Evolutionary conservation across 1,284 basidiomycete genomes (phyloP).

Genomic region (Meira miltonrushii): DNA sequence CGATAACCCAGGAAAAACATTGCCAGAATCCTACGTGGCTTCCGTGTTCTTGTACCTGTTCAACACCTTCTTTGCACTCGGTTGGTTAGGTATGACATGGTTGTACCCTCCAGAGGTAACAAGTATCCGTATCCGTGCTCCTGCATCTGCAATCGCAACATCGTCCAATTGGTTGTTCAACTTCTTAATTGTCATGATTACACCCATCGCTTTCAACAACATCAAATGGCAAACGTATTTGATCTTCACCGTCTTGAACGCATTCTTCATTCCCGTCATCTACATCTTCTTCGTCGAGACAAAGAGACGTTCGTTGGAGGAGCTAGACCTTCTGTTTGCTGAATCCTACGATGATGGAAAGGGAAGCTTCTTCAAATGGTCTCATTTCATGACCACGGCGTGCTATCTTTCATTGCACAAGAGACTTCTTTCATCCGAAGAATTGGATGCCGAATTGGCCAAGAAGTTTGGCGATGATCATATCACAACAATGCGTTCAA

Average conservation of each 20-base stretch:
- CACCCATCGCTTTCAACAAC: conserved; percentile 63
- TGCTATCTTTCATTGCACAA: conserved; percentile 29
- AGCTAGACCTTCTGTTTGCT: conserved; percentile 42
- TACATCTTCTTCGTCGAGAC: conserved; percentile 52
- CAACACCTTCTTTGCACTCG: conserved; percentile 66
- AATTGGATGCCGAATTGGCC: conserved; percentile 30
- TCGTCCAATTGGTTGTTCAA: conserved; percentile 51
- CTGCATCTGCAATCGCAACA: conserved; percentile 51
- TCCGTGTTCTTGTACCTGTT: conserved; percentile 64
- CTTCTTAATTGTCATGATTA: conserved; percentile 61
- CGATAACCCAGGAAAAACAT: background rate
- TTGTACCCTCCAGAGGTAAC: conserved; percentile 53
- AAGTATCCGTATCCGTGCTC: conserved; percentile 51
- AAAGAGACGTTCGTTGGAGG: conserved; percentile 45
- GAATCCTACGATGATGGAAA: conserved; percentile 24
- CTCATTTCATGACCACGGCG: conserved; percentile 31
- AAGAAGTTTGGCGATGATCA: conserved; percentile 15
- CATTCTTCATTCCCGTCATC: conserved; percentile 49
- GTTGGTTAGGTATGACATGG: conserved; percentile 67
- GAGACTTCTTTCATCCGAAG: conserved; percentile 26
- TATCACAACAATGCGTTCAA: background rate
- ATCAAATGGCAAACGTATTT: conserved; percentile 59
- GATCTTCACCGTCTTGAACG: conserved; percentile 51
- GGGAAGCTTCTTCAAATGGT: conserved; percentile 22
- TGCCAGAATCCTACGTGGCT: conserved; percentile 55